phyloP scores from a whole-genome alignment of 352 stramenopile genomes.

The Poterioochromonas sp. region DNA sequence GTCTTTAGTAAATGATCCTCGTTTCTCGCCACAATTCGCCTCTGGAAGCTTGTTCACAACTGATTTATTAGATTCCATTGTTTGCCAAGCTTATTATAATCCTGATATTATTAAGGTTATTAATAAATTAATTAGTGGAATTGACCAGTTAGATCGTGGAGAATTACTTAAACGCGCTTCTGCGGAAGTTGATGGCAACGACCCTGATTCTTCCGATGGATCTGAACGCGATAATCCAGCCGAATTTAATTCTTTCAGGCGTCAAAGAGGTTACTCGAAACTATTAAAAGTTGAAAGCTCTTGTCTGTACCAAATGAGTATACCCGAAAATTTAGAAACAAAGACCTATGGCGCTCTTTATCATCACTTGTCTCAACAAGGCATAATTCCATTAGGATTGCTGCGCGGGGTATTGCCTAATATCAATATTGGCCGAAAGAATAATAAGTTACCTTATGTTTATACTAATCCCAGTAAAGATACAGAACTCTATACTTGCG shows the following conservation, averaged over 20 bases:
- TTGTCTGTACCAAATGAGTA: conserved; percentile 25
- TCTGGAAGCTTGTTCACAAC: conserved; percentile 19
- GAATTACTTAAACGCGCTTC: background rate
- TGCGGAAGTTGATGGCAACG: too few species aligned
- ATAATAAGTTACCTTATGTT: conserved; percentile 3
- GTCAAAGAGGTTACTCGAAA: background rate
- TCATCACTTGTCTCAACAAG: background rate
- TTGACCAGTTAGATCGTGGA: background rate
- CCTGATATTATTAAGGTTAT: conserved; percentile 26
- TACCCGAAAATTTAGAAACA: background rate
- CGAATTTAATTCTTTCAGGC: background rate
- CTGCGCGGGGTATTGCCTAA: background rate
- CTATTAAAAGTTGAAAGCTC: background rate
- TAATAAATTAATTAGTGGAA: conserved; percentile 27
- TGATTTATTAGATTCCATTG: conserved; percentile 5
- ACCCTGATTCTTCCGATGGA: background rate
- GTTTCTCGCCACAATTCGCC: conserved; percentile 19
- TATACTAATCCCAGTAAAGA: conserved; percentile 17
- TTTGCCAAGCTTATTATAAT: conserved; percentile 33
- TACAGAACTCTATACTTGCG: background rate
- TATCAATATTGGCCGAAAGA: background rate
- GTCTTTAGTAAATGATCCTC: background rate
- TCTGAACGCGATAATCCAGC: background rate
- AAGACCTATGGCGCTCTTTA: conserved; percentile 5
- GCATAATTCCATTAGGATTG: conserved; percentile 21